Conservation (phyloP, 306 rosid genomes). For the Luffa aegyptiaca region DNA sequence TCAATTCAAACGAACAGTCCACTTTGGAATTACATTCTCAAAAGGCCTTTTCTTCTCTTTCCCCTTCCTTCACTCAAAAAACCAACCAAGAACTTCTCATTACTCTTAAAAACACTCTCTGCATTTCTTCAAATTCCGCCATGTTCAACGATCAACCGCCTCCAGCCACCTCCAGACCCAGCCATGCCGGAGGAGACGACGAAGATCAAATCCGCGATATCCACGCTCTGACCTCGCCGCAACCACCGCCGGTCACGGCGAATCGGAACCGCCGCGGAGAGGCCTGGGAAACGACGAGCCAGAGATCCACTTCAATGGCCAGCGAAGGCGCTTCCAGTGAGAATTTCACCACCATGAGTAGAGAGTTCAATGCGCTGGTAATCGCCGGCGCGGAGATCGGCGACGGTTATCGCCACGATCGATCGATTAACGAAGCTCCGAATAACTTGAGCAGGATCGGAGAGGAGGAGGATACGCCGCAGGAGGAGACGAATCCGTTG, state of each 20-base stretch:
- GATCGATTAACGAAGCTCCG: constrained; percentile 2
- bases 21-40: neutral
- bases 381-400: constrained; percentile 67
- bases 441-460: constrained; percentile 55
- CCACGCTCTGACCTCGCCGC: constrained; percentile 56
- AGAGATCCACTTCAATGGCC: constrained; percentile 42
- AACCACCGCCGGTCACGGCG: neutral
- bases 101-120: neutral
- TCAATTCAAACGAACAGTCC: neutral
- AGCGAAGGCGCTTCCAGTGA: constrained; percentile 56
- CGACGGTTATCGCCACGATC: neutral
- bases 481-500: constrained; percentile 58
- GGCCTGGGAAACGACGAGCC: constrained; percentile 48
- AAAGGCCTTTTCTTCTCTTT: neutral
- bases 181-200: constrained; percentile 16
- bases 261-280: constrained; percentile 41
- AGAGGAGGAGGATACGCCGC: constrained; percentile 47
- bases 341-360: constrained; percentile 69
- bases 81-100: neutral
- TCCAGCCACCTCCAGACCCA: constrained; percentile 10
- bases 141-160: constrained; percentile 39
- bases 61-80: neutral
- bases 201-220: constrained; percentile 60
- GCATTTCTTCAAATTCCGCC: neutral
- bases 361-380: constrained; percentile 89